Evolutionary conservation across 768 basidiomycete genomes (phyloP), one percentile per base, ranked within the genome.

Genomic region (Podaxis sp.): DNA sequence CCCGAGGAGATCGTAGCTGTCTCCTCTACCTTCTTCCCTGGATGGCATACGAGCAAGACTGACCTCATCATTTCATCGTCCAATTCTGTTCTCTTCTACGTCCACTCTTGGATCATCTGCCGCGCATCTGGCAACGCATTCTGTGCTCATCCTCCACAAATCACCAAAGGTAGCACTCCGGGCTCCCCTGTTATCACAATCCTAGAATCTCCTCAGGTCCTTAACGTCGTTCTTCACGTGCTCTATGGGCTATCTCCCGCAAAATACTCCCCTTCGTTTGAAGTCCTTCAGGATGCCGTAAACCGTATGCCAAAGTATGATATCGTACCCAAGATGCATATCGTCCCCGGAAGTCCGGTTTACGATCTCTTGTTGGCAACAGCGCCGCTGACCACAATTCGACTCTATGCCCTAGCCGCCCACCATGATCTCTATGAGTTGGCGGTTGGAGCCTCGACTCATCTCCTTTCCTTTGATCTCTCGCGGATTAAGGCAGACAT

Each of bases 1-100:
- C 27, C 27, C 5, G 27, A 28, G 27, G 27, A 28, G 27, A 28
- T 28, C 27, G 27, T 28, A 28, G 27, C 70, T 2, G 64, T 75
- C 48, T 73, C 74, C 9, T 71, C 72, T 1, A 63, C 69, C 9
- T 75, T 74, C 57, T 64, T 68, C 37, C 70, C 70, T 6, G 65
- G 63, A 2, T 36, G 55, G 5, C 57, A 66, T 38, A 37, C 59
- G 4, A 28, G 48, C 7, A 50, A 59, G 23, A 65, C 70, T 1
- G 69, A 72, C 47, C 65, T 68, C 3, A 73, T 85, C 61, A 64
- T 87, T 38, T 68, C 81, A 50, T 82, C 86, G 5, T 77, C 82
- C 40, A 87, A 89, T 63, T 76, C 78, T 0, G 83, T 88, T 36
- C 80, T 86, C 64, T 89, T 89, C 74, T 86, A 87, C 62, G 79